phyloP scores from a whole-genome alignment of 2,329 filamentous ascomycete species.

The Drechslerella coelobrocha region DNA sequence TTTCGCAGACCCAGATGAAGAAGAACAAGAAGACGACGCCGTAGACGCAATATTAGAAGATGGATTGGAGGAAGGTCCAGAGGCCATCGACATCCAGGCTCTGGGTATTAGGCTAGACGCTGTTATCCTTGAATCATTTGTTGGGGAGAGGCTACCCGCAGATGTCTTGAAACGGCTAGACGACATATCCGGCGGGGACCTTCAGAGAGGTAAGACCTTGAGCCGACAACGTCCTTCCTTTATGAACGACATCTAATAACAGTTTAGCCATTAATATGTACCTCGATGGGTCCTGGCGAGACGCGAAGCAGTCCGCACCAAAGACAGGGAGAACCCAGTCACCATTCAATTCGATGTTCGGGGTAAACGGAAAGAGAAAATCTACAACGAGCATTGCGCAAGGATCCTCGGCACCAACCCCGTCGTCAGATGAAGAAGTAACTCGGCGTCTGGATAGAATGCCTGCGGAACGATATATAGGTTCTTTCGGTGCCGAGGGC shows the following conservation, averaged over 20 bases:
- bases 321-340: conserved; percentile 65
- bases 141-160: conserved; percentile 65
- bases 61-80: conserved; percentile 11
- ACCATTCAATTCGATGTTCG: conserved; percentile 71
- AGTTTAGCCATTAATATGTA: conserved; percentile 60
- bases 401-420: conserved; percentile 26
- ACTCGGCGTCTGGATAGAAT: conserved; percentile 57
- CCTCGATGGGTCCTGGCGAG: conserved; percentile 72
- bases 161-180: conserved; percentile 64
- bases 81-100: conserved; percentile 54
- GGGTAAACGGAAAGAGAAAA: conserved; percentile 63
- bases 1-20: conserved; percentile 38
- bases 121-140: conserved; percentile 66
- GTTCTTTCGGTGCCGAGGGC: conserved; percentile 86
- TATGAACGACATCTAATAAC: conserved; percentile 1
- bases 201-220: conserved; percentile 64
- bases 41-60: conserved; percentile 6
- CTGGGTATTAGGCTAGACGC: conserved; percentile 62
- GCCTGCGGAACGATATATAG: conserved; percentile 76
- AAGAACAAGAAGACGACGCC: conserved; percentile 16
- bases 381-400: conserved; percentile 15
- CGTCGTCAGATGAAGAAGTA: conserved; percentile 52
- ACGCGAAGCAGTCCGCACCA: conserved; percentile 60
- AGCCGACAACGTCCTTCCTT: background rate
- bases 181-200: conserved; percentile 65